Evolutionary conservation across 1,284 basidiomycete genomes (phyloP).

Genomic region (Austroboletus niveus): DNA sequence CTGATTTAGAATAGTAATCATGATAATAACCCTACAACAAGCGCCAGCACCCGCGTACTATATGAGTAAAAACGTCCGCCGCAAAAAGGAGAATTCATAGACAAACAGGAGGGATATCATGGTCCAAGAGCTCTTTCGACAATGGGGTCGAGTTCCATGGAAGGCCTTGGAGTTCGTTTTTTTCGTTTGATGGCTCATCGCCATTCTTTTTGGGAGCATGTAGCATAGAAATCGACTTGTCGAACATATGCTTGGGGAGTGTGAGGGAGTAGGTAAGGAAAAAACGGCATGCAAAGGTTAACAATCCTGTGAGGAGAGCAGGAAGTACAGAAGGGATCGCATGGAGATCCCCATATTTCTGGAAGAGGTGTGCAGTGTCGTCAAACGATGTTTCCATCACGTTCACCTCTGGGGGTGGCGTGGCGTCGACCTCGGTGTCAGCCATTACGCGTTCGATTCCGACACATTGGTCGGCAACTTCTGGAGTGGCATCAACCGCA

Average conservation of each 20-base stretch:
- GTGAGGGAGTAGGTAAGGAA: constrained; percentile 46
- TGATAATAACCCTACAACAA: constrained; percentile 42
- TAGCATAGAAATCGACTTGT: constrained; percentile 35
- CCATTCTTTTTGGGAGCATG: constrained; percentile 31
- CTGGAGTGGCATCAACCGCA: constrained; percentile 34
- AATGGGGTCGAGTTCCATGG: constrained; percentile 23
- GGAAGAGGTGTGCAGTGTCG: constrained; percentile 23
- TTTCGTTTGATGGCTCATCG: constrained; percentile 30
- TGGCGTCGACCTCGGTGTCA: constrained; percentile 34
- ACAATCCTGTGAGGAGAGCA: constrained; percentile 40
- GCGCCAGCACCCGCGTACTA: constrained; percentile 44
- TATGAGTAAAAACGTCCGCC: constrained; percentile 43
- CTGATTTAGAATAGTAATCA: constrained; percentile 36
- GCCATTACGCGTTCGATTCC: constrained; percentile 34
- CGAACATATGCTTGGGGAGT: constrained; percentile 40
- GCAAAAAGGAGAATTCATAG: constrained; percentile 42
- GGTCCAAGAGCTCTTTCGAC: constrained; percentile 26
- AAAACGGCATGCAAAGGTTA: constrained; percentile 45
- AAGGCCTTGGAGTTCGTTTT: constrained; percentile 28
- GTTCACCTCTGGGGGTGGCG: constrained; percentile 21
- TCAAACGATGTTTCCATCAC: constrained; percentile 29
- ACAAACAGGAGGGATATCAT: constrained; percentile 47
- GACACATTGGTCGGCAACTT: constrained; percentile 39
- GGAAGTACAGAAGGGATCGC: constrained; percentile 35
- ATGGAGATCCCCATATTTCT: constrained; percentile 24